Base-by-base conservation (phyloP, 1,139 yeast genomes). In the Pichia norvegensis region DNA sequence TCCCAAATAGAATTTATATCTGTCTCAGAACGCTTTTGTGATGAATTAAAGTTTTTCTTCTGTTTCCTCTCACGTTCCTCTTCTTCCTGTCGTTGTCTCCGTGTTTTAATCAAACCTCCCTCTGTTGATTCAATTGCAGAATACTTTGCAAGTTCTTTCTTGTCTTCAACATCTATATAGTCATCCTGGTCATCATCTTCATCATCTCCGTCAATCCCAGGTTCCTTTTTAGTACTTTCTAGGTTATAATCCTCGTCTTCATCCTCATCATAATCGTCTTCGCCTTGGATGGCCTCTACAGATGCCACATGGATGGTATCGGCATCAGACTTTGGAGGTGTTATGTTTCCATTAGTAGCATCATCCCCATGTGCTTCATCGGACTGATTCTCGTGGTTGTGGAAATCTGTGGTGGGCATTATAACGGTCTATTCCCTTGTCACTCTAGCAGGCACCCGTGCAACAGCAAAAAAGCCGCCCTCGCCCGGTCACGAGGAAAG, bases 1-100 rank as follows among this genome's bases (percentile, higher is more conserved):
- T 66, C 67, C 84, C 85, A 81, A 2, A 79, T 61, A 1, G 74
- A 73, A 43, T 74, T 70, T 1, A 78, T 68, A 53, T 76, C 78
- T 2, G 72, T 57, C 17, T 56, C 46, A 2, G 35, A 31, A 4
- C 9, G 4, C 9, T 16, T 11, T 16, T 31, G 9, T 1, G 55
- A 43, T 9, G 56, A 44, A 44, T 29, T 29, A 2, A 29, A 38
- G 3, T 14, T 29, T 4, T 31, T 22, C 55, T 42, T 35, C 21
- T 35, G 62, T 46, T 59, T 45, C 47, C 56, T 56, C 36, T 58
- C 56, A 17, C 55, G 58, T 35, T 59, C 61, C 36, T 64, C 67
- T 52, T 73, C 80, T 38, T 64, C 54, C 17, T 63, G 63, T 43
- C 82, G 63, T 51, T 76, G 84, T 6, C 72, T 65, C 51, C 85